Evolutionary conservation across 495 filamentous ascomycete species (phyloP), one percentile per base, ranked within the genome.

Genomic region (Thermochaetoides thermophila): DNA sequence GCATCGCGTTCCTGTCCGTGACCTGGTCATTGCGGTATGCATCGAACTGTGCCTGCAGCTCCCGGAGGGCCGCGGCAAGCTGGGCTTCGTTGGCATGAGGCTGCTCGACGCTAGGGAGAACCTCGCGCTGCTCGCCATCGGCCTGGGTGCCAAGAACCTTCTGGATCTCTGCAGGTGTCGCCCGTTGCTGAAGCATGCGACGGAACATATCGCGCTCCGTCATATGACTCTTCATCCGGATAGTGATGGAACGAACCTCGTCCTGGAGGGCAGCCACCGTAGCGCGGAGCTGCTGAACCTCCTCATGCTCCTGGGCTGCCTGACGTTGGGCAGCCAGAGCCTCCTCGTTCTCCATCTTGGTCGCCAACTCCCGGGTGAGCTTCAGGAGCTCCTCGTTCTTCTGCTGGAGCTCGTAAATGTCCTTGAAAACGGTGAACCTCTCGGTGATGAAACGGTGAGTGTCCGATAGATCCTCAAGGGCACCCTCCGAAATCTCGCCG

Each of bases 141-240:
- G 73, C 56, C 18, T 78, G 79, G 25, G 76, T 69, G 12, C 74
- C 81, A 39, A 89, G 73, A 3, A 69, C 61, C 16, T 71, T 75
- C 14, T 63, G 60, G 30, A 69, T 56, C 46, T 89, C 81, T 4
- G 65, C 60, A 5, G 68, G 56, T 11, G 62, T 54, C 7, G 64
- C 66, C 19, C 75, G 61, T 43, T 84, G 78, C 37, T 83, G 74
- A 10, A 94, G 71, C 73, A 95, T 89, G 25, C 84, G 82, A 18
- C 84, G 73, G 75, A 93, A 95, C 69, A 93, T 95, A 46, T 99
- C 86, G 21, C 89, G 74, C 59, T 99, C 89, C 49, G 82, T 82
- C 30, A 87, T 80, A 43, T 92, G 92, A 54, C 84, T 92, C 62
- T 94, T 78, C 19, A 81, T 79, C 40, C 82, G 77, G 5, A 79